Conservation (phyloP, 148 eudicot genomes). For the Nepenthes gracilis region DNA sequence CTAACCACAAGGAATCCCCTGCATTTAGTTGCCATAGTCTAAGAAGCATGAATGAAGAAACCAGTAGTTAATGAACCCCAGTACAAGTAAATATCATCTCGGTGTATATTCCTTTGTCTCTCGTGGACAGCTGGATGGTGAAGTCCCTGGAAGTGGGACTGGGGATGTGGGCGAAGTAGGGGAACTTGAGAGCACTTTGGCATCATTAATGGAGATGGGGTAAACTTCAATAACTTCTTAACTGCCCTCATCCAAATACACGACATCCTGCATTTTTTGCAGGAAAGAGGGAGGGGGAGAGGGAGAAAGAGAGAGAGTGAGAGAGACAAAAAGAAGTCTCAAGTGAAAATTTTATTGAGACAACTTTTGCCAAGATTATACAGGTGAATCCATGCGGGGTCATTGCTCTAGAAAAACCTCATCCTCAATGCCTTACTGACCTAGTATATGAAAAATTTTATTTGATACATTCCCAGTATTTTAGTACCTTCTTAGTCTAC, state of each 20-base stretch:
- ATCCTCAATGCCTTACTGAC: too few species aligned
- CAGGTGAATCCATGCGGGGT: too few species aligned
- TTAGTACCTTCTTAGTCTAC: not conserved
- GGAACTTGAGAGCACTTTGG: slow-evolving; percentile 35
- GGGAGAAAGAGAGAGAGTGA: too few species aligned
- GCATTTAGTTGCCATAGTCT: slow-evolving; percentile 12
- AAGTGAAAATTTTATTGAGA: too few species aligned
- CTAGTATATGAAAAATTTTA: too few species aligned
- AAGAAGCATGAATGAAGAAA: slow-evolving; percentile 2
- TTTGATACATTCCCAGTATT: too few species aligned
- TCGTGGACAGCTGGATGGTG: slow-evolving; percentile 12
- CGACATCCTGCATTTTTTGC: slow-evolving; percentile 90
- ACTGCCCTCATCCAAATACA: slow-evolving; percentile 71
- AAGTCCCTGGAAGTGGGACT: slow-evolving; percentile 13
- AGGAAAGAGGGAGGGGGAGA: slow-evolving; percentile 12
- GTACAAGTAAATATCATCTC: not conserved
- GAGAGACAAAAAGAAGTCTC: too few species aligned
- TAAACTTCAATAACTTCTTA: slow-evolving; percentile 74
- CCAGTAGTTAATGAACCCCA: not conserved
- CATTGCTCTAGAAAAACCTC: too few species aligned
- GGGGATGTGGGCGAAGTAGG: slow-evolving; percentile 50
- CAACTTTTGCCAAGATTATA: too few species aligned
- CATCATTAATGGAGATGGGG: slow-evolving; percentile 39
- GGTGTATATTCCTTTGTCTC: slow-evolving; percentile 8
- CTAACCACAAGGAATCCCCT: slow-evolving; percentile 80